A percentile compares a stretch with the other conserved stretches of the same genome.
phyloP scores from a whole-genome alignment of 192 early-diverging fungal genomes.

The Coemansia sp. region DNA sequence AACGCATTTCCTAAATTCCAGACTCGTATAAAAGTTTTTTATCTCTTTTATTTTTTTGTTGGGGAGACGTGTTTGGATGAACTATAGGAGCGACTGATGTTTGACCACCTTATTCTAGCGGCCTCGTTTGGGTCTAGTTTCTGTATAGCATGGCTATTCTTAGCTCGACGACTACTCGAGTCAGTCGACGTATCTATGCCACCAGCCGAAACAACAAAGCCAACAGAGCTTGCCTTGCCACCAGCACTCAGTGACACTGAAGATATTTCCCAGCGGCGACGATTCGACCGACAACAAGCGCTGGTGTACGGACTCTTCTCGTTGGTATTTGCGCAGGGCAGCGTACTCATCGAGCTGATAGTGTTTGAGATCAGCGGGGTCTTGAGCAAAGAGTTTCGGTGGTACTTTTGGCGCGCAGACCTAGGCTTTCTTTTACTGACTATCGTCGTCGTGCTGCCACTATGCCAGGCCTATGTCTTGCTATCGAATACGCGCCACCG shows the following conservation, averaged over 20 bases:
- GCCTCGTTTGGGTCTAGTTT: conserved; percentile 71
- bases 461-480: conserved; percentile 72
- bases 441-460: conserved; percentile 73
- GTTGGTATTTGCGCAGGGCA: conserved; percentile 74
- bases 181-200: conserved; percentile 63
- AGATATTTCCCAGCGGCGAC: conserved; percentile 23
- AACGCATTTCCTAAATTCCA: background rate
- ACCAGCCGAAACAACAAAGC: conserved; percentile 39
- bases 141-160: conserved; percentile 70
- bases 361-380: conserved; percentile 80
- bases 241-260: conserved; percentile 13
- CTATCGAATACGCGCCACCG: conserved; percentile 51
- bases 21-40: background rate
- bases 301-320: conserved; percentile 76
- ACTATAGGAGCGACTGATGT: conserved; percentile 11
- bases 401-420: conserved; percentile 76
- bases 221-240: conserved; percentile 41
- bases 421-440: conserved; percentile 69
- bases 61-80: background rate
- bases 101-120: conserved; percentile 60
- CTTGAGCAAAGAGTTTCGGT: conserved; percentile 67
- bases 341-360: conserved; percentile 80
- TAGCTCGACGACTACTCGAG: conserved; percentile 68
- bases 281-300: conserved; percentile 54
- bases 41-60: background rate